Percentiles rank a stretch among this genome's conserved stretches.
Evolutionary conservation across 106 monocot genomes (phyloP).

Genomic region (Dendrobium catenatum): DNA sequence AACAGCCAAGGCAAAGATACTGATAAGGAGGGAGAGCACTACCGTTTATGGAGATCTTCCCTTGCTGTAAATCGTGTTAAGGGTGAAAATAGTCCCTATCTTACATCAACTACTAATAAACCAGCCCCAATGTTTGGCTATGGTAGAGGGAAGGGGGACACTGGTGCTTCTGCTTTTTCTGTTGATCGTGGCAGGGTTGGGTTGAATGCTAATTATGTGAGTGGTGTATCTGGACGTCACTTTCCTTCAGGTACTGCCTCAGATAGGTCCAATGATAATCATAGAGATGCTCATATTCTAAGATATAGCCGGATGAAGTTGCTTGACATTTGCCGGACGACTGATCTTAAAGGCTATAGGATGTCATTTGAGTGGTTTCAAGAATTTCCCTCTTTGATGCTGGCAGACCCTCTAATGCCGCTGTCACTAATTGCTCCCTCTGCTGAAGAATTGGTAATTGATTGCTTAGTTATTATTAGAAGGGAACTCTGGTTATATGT

Average conservation of each 20-base stretch:
- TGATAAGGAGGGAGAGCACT: conserved; percentile 70
- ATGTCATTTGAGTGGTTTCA: conserved; percentile 30
- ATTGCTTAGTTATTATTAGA: background rate
- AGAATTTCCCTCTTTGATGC: conserved; percentile 66
- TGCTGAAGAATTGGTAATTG: conserved; percentile 73
- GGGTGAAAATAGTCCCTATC: conserved; percentile 39
- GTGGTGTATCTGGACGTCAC: conserved; percentile 18
- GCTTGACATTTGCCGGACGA: conserved; percentile 78
- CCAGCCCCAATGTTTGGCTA: conserved; percentile 31
- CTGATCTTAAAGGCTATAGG: conserved; percentile 42
- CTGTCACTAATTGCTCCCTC: conserved; percentile 65
- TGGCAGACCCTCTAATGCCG: conserved; percentile 55
- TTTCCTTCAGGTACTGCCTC: conserved; percentile 21
- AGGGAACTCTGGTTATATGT: background rate
- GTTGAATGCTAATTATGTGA: conserved; percentile 10
- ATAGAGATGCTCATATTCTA: conserved; percentile 30
- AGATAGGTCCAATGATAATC: conserved; percentile 41
- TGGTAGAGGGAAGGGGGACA: conserved; percentile 71
- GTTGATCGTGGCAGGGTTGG: conserved; percentile 43
- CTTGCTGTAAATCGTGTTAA: conserved; percentile 51
- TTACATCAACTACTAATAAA: conserved; percentile 30
- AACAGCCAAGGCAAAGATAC: conserved; percentile 47
- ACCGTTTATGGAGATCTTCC: conserved; percentile 74
- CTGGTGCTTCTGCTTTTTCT: conserved; percentile 32
- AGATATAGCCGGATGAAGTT: conserved; percentile 86